Conservation (phyloP, 139 green algal species). For the Asterochloris sp. region DNA sequence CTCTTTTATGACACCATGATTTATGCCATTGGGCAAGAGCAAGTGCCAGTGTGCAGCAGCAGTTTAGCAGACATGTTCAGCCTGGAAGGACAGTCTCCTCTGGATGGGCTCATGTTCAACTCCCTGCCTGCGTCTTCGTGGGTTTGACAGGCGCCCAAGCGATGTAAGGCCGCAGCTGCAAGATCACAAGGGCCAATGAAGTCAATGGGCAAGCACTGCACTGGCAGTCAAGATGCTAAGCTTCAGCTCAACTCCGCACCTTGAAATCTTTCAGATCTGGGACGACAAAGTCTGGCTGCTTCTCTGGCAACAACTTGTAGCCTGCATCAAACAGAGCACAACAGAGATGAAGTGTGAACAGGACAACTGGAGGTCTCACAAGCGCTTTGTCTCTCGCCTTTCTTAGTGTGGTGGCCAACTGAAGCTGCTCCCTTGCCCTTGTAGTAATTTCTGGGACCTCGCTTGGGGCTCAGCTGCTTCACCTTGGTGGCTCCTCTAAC, state of each 20-base stretch:
- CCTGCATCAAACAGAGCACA: not conserved
- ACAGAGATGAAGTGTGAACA: not conserved
- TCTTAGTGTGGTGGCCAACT: conserved; percentile 19
- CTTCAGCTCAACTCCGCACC: not conserved
- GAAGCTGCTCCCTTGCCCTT: conserved; percentile 22
- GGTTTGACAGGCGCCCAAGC: conserved; percentile 1
- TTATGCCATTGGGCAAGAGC: not conserved
- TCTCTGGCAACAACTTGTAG: conserved; percentile 14
- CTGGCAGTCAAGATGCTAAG: not conserved
- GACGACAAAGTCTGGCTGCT: conserved; percentile 21
- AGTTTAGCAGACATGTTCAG: too few relatives aligned
- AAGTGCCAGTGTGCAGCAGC: too few relatives aligned
- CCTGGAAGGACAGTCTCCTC: not conserved
- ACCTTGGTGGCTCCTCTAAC: conserved; percentile 6
- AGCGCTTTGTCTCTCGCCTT: conserved; percentile 2
- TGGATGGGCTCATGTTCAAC: not conserved
- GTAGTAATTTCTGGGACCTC: conserved; percentile 21
- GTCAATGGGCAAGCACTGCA: not conserved
- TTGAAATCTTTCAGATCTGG: conserved; percentile 25
- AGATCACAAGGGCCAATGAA: not conserved
- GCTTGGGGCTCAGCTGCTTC: conserved; percentile 20
- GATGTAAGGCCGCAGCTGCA: conserved; percentile 25
- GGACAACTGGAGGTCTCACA: not conserved
- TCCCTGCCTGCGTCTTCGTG: not conserved
- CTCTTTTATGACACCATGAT: not conserved